Conservation (phyloP, 2,329 filamentous ascomycete species). For the Capronia coronata region DNA sequence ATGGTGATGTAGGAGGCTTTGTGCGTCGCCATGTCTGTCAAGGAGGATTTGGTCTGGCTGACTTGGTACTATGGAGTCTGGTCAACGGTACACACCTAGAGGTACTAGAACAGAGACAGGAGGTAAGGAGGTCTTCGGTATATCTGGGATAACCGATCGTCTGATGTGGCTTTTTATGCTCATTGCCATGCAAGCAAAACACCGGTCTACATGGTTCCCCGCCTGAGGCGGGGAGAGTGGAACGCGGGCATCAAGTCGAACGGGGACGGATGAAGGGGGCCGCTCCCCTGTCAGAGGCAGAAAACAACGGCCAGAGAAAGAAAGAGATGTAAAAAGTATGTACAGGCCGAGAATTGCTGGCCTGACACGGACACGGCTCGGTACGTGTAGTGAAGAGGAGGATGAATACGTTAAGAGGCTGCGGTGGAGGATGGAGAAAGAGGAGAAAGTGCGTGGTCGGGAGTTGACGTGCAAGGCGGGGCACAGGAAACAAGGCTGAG, state of each 20-base stretch:
- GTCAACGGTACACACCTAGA: neutral
- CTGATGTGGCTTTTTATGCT: slow-evolving; percentile 1
- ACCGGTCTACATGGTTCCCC: slow-evolving; percentile 12
- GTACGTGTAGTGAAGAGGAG: no score
- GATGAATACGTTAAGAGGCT: slow-evolving; percentile 3
- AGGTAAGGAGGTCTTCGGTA: neutral
- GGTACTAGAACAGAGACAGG: slow-evolving; percentile 3
- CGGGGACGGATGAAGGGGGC: slow-evolving; percentile 5
- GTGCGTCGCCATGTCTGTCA: slow-evolving; percentile 17
- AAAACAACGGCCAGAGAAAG: neutral
- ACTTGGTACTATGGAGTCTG: neutral
- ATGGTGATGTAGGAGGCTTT: slow-evolving; percentile 21
- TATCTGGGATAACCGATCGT: neutral
- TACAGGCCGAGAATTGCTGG: slow-evolving; percentile 8
- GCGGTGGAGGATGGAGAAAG: slow-evolving; percentile 3
- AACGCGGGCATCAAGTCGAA: slow-evolving; percentile 1
- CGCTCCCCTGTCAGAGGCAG: neutral
- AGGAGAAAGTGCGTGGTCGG: neutral
- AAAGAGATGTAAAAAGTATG: slow-evolving; percentile 15
- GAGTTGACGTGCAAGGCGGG: neutral
- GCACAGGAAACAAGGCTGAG: neutral
- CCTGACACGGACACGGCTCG: no score
- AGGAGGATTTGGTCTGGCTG: neutral
- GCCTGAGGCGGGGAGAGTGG: slow-evolving; percentile 13
- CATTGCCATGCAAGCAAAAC: slow-evolving; percentile 1